Evolutionary conservation across 148 eudicot species (phyloP), one percentile per base, ranked within the genome.

Genomic region (Agrostemma githago): DNA sequence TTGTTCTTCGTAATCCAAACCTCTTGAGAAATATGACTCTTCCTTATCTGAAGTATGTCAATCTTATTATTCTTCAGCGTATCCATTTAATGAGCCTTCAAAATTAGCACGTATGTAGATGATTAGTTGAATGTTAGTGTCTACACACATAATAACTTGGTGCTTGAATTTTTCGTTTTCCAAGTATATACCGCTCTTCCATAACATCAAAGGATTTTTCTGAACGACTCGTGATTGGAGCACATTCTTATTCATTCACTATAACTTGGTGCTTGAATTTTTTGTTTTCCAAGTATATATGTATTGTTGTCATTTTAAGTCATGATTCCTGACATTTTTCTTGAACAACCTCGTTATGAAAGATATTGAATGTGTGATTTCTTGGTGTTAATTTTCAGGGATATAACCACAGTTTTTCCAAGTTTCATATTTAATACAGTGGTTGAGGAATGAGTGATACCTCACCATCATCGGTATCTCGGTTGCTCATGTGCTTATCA

Each of bases 1-100:
- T 89, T 81, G 96, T 84, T 73, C 65, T 81, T 73, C 81, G 86
- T 53, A 70, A 85, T 75, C 98, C 98, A 8, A 78, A 80, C 62
- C 88, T 95, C 48, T 68, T 95, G 77, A 88, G 80, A 83, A 90
- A 95, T 86, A 92, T 95, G 98, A 95, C 96, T 76, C 89, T 95
- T 79, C 97, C 93, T 56, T 88, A 92, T 75, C 79, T 95, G 74
- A 92, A 80, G 98, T 94, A 86, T 40, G 90, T 53, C 70, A 42
- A 58, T 82, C 56, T 63, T 20, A 58, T 17, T 42, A 3, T 46
- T 51, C 17, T 71, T 54, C 60, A 11, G 11, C 21, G 8, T 68
- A 37, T 34, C 4, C 10, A 4, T 51, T 21, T 63, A 1, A 11
- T 34, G 41, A 34, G 42, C 37, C 12, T 11, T 8, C n/a, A 34